phyloP scores from a whole-genome alignment of 1,139 yeast genomes.

The Blastobotrys petasosporus region DNA sequence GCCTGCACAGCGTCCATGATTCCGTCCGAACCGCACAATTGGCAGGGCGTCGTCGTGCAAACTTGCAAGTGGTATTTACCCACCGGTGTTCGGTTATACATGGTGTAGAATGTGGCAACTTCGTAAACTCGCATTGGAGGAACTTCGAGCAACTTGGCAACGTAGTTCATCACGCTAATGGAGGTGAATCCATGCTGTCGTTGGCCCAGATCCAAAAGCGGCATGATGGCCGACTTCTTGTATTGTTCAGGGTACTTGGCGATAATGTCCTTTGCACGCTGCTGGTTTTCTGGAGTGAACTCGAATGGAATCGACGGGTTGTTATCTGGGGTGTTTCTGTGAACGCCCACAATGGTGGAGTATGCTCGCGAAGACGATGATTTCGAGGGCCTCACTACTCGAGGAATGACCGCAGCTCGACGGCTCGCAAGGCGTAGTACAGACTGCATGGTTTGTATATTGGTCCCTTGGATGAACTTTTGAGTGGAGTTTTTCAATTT shows the following conservation, averaged over 20 bases:
- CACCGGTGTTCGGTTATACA: slow-evolving; percentile 85
- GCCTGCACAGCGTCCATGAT: slow-evolving; percentile 64
- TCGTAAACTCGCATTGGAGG: slow-evolving; percentile 96
- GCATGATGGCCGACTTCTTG: slow-evolving; percentile 86
- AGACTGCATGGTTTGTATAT: too few species aligned
- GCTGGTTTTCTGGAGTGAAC: slow-evolving; percentile 61
- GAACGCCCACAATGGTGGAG: slow-evolving; percentile 45
- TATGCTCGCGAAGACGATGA: not conserved
- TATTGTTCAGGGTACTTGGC: slow-evolving; percentile 82
- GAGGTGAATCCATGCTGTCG: slow-evolving; percentile 86
- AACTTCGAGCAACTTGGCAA: slow-evolving; percentile 77
- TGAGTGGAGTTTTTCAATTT: too few species aligned
- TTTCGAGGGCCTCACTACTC: too few species aligned
- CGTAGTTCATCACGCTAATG: slow-evolving; percentile 88
- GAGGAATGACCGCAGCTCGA: too few species aligned
- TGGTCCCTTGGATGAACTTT: too few species aligned
- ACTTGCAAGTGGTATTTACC: slow-evolving; percentile 82
- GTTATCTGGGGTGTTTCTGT: slow-evolving; percentile 66
- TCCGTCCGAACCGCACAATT: slow-evolving; percentile 74
- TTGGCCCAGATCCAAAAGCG: slow-evolving; percentile 79
- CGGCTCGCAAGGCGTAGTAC: too few species aligned
- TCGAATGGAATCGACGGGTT: slow-evolving; percentile 67
- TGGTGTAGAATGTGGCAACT: slow-evolving; percentile 88
- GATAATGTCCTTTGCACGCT: slow-evolving; percentile 66
- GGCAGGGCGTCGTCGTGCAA: slow-evolving; percentile 90